Conservation (phyloP, 2,329 filamentous ascomycete genomes). For the Aspergillus intermedius region DNA sequence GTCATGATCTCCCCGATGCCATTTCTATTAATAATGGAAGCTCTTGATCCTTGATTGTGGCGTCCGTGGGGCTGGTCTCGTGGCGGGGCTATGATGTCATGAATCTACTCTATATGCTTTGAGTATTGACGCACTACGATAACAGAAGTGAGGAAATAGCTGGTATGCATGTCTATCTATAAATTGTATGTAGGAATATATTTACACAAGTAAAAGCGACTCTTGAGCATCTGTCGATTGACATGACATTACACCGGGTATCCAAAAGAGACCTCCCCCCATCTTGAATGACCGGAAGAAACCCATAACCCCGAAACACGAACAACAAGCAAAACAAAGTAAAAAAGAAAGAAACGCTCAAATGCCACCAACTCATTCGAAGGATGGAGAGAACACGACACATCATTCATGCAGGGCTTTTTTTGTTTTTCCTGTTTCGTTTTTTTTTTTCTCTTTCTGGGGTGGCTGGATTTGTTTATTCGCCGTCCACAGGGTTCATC, state of each 20-base stretch:
- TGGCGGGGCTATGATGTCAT: not conserved
- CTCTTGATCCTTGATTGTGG: too few relatives aligned
- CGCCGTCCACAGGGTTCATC: constrained; percentile 29
- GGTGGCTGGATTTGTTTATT: not conserved
- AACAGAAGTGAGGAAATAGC: not conserved
- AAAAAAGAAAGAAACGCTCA: constrained; percentile 6
- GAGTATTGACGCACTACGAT: not conserved
- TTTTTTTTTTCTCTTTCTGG: not conserved
- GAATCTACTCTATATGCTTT: not conserved
- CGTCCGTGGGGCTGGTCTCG: too few relatives aligned
- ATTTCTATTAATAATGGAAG: too few relatives aligned
- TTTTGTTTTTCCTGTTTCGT: not conserved
- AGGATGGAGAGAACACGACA: not conserved
- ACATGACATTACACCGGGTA: constrained; percentile 10
- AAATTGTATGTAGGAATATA: constrained; percentile 1
- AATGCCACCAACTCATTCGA: not conserved
- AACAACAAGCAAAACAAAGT: not conserved
- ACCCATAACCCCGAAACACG: constrained; percentile 3
- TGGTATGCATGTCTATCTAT: constrained; percentile 46
- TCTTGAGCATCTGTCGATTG: not conserved
- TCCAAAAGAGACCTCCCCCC: constrained; percentile 9
- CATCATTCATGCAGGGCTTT: not conserved
- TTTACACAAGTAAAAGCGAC: not conserved
- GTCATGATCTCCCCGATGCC: too few relatives aligned
- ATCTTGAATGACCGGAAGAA: constrained; percentile 1